Evolutionary conservation across 345 rosid species (phyloP).

Genomic region (Citrus trifoliata): DNA sequence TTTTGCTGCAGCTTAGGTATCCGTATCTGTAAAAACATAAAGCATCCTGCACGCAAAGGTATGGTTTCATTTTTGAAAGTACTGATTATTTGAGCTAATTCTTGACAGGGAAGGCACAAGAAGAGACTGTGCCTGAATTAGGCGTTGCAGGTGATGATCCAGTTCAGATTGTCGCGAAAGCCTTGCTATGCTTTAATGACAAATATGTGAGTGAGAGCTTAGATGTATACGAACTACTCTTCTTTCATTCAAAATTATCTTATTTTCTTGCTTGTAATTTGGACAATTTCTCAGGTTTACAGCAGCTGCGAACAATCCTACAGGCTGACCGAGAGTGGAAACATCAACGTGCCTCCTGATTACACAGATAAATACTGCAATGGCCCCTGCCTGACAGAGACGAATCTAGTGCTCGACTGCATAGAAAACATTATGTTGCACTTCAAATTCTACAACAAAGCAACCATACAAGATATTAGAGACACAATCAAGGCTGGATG

Average conservation of each 20-base stretch:
- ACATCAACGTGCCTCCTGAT: constrained; percentile 47
- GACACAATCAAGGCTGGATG: constrained; percentile 74
- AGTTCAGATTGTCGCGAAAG: constrained; percentile 59
- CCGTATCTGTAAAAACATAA: not conserved
- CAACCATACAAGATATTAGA: constrained; percentile 54
- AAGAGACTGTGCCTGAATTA: constrained; percentile 23
- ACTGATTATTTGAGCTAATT: constrained; percentile 12
- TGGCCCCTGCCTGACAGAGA: constrained; percentile 79
- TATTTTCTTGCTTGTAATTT: not conserved
- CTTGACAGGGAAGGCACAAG: constrained; percentile 42
- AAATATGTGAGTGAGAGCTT: constrained; percentile 41
- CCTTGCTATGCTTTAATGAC: constrained; percentile 71
- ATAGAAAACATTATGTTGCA: constrained; percentile 48
- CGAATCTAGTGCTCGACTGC: constrained; percentile 69
- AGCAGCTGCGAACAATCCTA: constrained; percentile 61
- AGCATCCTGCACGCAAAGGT: not conserved
- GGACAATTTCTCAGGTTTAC: constrained; percentile 42
- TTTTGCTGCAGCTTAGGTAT: constrained; percentile 36
- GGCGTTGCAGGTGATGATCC: constrained; percentile 34
- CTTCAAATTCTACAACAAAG: constrained; percentile 67
- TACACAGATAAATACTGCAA: constrained; percentile 49
- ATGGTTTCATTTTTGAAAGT: not conserved
- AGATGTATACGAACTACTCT: not conserved
- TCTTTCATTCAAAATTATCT: not conserved
- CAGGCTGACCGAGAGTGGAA: constrained; percentile 66